phyloP scores from a whole-genome alignment of 2,329 filamentous ascomycete genomes.

The Talaromyces sp. region DNA sequence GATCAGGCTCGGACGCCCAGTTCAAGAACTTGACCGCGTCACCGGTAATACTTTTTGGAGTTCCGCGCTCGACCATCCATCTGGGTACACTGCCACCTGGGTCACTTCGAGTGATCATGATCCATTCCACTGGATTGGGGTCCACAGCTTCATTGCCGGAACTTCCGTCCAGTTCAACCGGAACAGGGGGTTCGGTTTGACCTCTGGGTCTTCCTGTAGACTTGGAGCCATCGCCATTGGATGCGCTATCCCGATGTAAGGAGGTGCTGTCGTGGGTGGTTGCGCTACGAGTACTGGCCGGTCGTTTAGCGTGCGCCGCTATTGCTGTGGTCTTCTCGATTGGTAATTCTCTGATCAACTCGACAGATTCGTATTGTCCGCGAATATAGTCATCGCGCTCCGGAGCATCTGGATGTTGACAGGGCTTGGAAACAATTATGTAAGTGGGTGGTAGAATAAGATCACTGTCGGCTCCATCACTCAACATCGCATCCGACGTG shows the following conservation, averaged over 20 bases:
- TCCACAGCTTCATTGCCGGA: constrained; percentile 15
- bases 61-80: constrained; percentile 88
- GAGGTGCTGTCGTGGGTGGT: neutral
- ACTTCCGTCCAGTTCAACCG: constrained; percentile 35
- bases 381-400: constrained; percentile 70
- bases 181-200: constrained; percentile 33
- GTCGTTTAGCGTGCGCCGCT: neutral
- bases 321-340: neutral
- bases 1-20: constrained; percentile 61
- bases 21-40: constrained; percentile 79
- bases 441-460: constrained; percentile 59
- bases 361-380: constrained; percentile 85
- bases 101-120: constrained; percentile 88
- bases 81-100: constrained; percentile 83
- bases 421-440: constrained; percentile 84
- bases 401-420: constrained; percentile 70
- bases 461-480: constrained; percentile 28
- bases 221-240: constrained; percentile 5
- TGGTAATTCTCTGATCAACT: constrained; percentile 76
- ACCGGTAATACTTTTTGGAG: constrained; percentile 71
- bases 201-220: constrained; percentile 32
- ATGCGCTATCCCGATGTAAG: constrained; percentile 10
- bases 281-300: neutral
- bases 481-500: constrained; percentile 52
- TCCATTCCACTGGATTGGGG: constrained; percentile 73